Evolutionary conservation across 1,139 yeast genomes (phyloP), one percentile per base, ranked within the genome.

Genomic region (Taphrina sp.): DNA sequence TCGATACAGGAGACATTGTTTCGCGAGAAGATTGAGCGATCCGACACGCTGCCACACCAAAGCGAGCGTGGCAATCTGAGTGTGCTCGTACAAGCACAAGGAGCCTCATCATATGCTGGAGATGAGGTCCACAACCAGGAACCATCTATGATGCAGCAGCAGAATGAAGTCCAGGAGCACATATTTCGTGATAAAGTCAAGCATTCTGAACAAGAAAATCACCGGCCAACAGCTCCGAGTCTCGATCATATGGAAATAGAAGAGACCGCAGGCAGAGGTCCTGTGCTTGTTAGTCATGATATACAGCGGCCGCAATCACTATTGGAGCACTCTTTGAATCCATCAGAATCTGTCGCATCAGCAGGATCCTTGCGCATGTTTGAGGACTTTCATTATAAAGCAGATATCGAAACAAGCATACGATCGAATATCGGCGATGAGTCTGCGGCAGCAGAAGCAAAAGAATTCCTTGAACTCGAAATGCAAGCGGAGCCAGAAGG

Each of bases 131-230:
- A 34, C 16, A 49, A 49, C 14, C 19, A 16, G 10, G 54, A 49
- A 34, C 38, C 46, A 19, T 34, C 54, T 10, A 14, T 49, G 46
- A 17, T 49, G 46, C 46, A 49, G 26, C 54, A 49, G 34, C 54
- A 49, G 33, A 42, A 34, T n/a, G 36, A 20, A 23, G 46, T 49
- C 33, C 54, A 49, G 33, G 54, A 49, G 20, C 33, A 49, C 24
- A 49, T 49, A 20, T 49, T 49, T 16, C 54, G 54, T 10, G 54
- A 49, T 12, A 49, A 49, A 35, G 38, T 49, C 3, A 41, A 49
- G 12, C 29, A 33, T 31, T 31, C 29, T 19, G 38, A 20, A 7
- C 24, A 49, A 19, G 31, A 7, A 3, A 14, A 10, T 3, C n/a
- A 12, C 14, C 31, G 19, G 22, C 38, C 19, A 12, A 19, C 38